Evolutionary conservation across 148 eudicot species (phyloP).

Genomic region (Camellia japonica): DNA sequence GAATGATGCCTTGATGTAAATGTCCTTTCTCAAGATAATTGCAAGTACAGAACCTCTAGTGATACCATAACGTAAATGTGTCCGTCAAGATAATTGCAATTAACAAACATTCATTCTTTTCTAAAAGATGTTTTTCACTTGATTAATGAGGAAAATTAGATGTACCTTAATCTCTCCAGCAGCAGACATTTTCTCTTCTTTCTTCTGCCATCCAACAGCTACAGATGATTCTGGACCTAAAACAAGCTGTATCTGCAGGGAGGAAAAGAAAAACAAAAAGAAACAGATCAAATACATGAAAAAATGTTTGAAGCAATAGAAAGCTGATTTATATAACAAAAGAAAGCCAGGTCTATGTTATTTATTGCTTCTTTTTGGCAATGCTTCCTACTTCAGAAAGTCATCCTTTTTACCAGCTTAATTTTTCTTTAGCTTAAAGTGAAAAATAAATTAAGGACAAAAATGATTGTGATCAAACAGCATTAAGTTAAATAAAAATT

Average conservation of each 20-base stretch:
- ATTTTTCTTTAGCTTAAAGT: neutral
- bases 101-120: neutral
- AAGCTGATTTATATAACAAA: neutral
- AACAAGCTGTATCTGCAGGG: constrained; percentile 71
- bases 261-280: constrained; percentile 12
- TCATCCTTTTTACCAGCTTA: too few relatives aligned
- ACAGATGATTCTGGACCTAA: constrained; percentile 81
- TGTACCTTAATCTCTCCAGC: constrained; percentile 88
- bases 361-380: neutral
- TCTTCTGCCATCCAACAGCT: constrained; percentile 92
- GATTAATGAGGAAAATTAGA: neutral
- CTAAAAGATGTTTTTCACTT: neutral
- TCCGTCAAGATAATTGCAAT: neutral
- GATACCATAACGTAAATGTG: neutral
- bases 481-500: too few relatives aligned
- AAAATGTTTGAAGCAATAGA: neutral
- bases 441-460: neutral
- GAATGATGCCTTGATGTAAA: neutral
- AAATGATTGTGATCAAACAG: too few relatives aligned
- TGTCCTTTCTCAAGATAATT: neutral
- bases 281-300: neutral
- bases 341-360: too few relatives aligned
- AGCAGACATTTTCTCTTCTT: constrained; percentile 76
- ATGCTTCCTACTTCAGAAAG: neutral
- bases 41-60: neutral